phyloP scores from a whole-genome alignment of 441 rosid genomes.

The Syzygium malaccense region DNA sequence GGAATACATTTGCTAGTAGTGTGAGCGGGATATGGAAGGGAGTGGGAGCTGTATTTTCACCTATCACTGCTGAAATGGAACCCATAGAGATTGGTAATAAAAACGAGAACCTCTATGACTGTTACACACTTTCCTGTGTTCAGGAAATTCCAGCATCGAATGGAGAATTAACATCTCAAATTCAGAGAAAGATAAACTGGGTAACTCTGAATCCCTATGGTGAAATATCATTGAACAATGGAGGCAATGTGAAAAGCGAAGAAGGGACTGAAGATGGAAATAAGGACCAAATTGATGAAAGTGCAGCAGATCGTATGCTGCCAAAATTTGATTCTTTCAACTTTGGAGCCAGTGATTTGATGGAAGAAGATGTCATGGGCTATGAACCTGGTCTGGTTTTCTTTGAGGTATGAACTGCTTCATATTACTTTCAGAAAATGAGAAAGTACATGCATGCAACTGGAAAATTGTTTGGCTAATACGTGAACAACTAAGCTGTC shows the following conservation, averaged over 20 bases:
- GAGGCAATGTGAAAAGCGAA: constrained; percentile 9
- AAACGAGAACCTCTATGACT: constrained; percentile 68
- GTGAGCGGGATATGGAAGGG: constrained; percentile 97
- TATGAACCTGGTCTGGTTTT: constrained; percentile 71
- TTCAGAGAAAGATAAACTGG: constrained; percentile 76
- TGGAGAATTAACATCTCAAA: constrained; percentile 34
- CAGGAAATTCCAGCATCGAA: constrained; percentile 34
- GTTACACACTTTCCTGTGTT: constrained; percentile 58
- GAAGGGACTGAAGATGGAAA: constrained; percentile 12
- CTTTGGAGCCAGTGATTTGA: constrained; percentile 56
- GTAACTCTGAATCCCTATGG: constrained; percentile 85
- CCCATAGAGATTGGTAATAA: constrained; percentile 73
- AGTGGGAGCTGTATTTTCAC: constrained; percentile 86
- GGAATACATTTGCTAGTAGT: constrained; percentile 89
- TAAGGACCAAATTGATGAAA: constrained; percentile 10
- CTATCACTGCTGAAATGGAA: constrained; percentile 83
- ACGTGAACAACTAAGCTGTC: background rate
- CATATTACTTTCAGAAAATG: background rate
- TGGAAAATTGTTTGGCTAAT: background rate
- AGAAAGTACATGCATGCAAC: background rate
- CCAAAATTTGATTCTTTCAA: constrained; percentile 63
- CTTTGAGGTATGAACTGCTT: constrained; percentile 60
- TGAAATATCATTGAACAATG: constrained; percentile 31
- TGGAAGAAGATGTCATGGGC: constrained; percentile 88
- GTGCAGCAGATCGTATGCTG: constrained; percentile 20